Evolutionary conservation across 768 basidiomycete species (phyloP).

Genomic region (Termitomyces sp.): DNA sequence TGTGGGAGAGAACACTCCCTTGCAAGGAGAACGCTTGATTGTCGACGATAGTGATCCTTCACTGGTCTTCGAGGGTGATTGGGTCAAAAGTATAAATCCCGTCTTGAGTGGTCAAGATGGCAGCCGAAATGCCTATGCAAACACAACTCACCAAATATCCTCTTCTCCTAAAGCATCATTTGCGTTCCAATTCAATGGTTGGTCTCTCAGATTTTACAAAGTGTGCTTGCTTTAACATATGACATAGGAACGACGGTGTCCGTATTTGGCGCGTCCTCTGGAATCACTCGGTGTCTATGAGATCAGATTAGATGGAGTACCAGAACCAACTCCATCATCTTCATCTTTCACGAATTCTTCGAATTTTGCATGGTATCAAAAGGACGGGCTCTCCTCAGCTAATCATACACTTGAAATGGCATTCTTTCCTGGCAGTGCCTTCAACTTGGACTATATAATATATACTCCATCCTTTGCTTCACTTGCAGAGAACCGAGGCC

Average conservation of each 20-base stretch:
- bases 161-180: background rate
- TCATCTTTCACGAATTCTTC: too few relatives aligned
- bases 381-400: too few relatives aligned
- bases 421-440: background rate
- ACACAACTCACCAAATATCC: background rate
- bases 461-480: background rate
- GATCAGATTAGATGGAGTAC: too few relatives aligned
- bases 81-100: background rate
- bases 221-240: background rate
- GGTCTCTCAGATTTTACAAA: background rate
- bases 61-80: background rate
- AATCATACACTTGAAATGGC: background rate
- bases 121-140: background rate
- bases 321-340: too few relatives aligned
- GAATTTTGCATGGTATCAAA: too few relatives aligned
- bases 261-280: background rate
- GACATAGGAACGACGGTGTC: background rate
- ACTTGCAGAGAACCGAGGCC: background rate
- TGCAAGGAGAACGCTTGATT: background rate
- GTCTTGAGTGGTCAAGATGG: background rate
- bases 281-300: too few relatives aligned
- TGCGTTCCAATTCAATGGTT: background rate
- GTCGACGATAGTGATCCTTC: background rate
- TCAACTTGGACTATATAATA: too few relatives aligned
- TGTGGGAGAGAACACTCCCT: background rate